Conservation (phyloP, 495 filamentous ascomycete species). For the Hypoxylon fragiforme region DNA sequence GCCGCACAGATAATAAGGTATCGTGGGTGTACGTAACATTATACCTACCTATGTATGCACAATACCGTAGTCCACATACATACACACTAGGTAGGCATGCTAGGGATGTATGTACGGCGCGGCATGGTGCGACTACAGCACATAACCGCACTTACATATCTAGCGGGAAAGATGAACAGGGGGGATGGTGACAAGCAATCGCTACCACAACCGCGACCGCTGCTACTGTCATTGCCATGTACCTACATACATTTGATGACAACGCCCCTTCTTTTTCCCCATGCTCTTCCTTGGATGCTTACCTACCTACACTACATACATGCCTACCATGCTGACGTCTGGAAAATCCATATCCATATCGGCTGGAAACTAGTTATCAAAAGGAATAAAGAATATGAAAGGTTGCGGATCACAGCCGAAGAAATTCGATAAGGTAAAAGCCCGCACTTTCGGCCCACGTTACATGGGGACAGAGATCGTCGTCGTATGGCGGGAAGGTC, state of each 20-base stretch:
- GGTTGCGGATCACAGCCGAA: slow-evolving; percentile 24
- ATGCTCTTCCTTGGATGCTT: no score
- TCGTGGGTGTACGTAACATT: slow-evolving; percentile 24
- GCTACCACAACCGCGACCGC: slow-evolving; percentile 1
- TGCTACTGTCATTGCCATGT: slow-evolving; percentile 17
- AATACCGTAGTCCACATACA: no score
- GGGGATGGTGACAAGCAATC: slow-evolving; percentile 24
- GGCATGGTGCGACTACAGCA: slow-evolving; percentile 36
- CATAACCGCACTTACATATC: slow-evolving; percentile 38
- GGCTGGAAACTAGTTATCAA: not conserved
- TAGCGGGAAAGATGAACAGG: slow-evolving; percentile 31
- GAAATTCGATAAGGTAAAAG: slow-evolving; percentile 12
- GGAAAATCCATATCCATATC: slow-evolving; percentile 17
- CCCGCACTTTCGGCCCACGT: slow-evolving; percentile 16
- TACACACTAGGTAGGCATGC: no score
- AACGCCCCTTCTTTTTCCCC: no score
- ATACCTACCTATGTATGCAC: slow-evolving; percentile 16
- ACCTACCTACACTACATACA: no score
- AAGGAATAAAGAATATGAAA: slow-evolving; percentile 9
- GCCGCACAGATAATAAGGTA: slow-evolving; percentile 22
- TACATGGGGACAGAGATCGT: slow-evolving; percentile 14
- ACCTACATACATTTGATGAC: no score
- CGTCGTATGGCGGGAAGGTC: slow-evolving; percentile 4
- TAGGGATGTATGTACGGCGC: slow-evolving; percentile 33
- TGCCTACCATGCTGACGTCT: slow-evolving; percentile 13